Evolutionary conservation across 805 yeast species (phyloP), one percentile per base, ranked within the genome.

Genomic region (Candida maltosa): DNA sequence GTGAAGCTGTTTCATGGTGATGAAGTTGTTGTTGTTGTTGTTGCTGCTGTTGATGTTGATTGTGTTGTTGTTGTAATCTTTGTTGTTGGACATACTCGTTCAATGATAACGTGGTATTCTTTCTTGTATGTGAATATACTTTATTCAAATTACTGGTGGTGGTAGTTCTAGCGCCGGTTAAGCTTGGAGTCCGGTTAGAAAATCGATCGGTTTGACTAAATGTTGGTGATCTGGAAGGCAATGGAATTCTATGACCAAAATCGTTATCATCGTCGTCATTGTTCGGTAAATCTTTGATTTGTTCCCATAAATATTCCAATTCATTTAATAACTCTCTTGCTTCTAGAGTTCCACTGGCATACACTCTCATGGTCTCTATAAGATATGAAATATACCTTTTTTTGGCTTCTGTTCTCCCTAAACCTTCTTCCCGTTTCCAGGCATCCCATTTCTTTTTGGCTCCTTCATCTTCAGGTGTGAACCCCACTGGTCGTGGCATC

Each of bases 371-470:
- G 5, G 93, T 81, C 32, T 80, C 81, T 18, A 87, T 76, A 26
- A 87, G 69, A 42, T 69, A 76, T 25, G 78, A 69, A 18, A 86
- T 80, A 54, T 87, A 87, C 32, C 70, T 60, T 29, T 83, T 65
- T 54, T 87, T 86, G 3, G 95, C 95, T 47, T 83, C 87, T 0
- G 82, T 75, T 40, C 70, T 73, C 14, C 77, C 50, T 18, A 83
- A 50, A 0, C 95, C 94, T 42, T 79, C 76, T 48, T 83, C 85
- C 16, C 72, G 56, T 44, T 81, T 78, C 95, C 96, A 87, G 0
- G 95, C 87, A 47, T 83, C 89, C 83, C 88, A 84, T 54, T 87
- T 86, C 46, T 78, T 72, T 50, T 75, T 75, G 7, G 82, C 83
- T 3, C 80, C 80, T 44, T 73, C 81, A 48, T 78, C 86, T 44